Percentiles rank a stretch among this genome's conserved stretches.
phyloP scores from a whole-genome alignment of 2,329 filamentous ascomycete genomes.

The Cordyceps sp. region DNA sequence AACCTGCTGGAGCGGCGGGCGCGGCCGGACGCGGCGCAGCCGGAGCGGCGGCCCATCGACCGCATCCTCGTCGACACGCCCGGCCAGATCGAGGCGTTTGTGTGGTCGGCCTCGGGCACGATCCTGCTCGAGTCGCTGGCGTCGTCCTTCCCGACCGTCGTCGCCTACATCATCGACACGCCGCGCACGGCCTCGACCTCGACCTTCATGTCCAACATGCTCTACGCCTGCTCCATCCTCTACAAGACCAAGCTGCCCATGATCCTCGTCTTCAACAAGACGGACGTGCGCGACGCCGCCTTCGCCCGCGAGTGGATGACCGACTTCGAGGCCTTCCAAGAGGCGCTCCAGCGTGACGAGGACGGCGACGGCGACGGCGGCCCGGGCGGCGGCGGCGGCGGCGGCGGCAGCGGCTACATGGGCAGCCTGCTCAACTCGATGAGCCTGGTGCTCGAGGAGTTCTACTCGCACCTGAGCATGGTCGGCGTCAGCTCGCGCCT shows the following conservation, averaged over 20 bases:
- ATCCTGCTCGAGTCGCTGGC: conserved; percentile 89
- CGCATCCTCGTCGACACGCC: conserved; percentile 91
- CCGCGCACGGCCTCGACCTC: conserved; percentile 83
- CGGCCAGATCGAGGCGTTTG: conserved; percentile 96
- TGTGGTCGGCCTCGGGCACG: conserved; percentile 90
- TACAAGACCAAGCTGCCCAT: conserved; percentile 98
- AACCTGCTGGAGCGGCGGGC: conserved; percentile 79
- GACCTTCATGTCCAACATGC: conserved; percentile 99
- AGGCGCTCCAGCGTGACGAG: conserved; percentile 67
- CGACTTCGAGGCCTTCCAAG: conserved; percentile 91
- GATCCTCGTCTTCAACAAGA: conserved; percentile 99
- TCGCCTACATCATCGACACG: conserved; percentile 95
- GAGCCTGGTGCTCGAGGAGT: conserved; percentile 94
- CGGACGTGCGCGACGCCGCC: conserved; percentile 76
- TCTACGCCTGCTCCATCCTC: conserved; percentile 94
- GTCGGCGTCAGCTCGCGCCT: conserved; percentile 90
- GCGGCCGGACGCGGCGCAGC: conserved; percentile 41
- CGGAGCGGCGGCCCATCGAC: conserved; percentile 47
- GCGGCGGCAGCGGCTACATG: conserved; percentile 86
- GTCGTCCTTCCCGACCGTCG: conserved; percentile 87
- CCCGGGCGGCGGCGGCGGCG: conserved; percentile 43
- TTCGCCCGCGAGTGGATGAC: conserved; percentile 99
- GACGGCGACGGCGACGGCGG: conserved; percentile 60
- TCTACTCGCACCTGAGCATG: conserved; percentile 85
- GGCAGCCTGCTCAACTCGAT: conserved; percentile 89